A percentile compares a stretch with the other conserved stretches of the same genome.
phyloP scores from a whole-genome alignment of 371 early-diverging fungal genomes.

The Actinomortierella wolfii region DNA sequence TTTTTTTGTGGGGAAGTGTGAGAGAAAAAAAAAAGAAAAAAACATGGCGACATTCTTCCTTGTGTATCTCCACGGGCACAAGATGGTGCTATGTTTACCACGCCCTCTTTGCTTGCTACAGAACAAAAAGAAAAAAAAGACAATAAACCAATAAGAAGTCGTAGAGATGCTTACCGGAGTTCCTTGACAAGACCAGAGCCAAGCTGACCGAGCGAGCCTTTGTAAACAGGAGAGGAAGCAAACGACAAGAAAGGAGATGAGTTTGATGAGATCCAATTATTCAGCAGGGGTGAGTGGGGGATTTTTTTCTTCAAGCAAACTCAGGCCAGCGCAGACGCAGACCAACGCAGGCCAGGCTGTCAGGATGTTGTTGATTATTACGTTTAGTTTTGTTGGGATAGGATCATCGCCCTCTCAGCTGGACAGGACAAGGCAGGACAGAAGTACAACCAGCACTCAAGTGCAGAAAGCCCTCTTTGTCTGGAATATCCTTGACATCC shows the following conservation, averaged over 20 bases:
- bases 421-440: no score
- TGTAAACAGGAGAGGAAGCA: neutral
- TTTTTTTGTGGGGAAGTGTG: neutral
- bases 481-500: no score
- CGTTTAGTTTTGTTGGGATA: neutral
- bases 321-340: constrained; percentile 5
- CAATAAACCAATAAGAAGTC: constrained; percentile 30
- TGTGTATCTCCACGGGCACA: no score
- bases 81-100: no score
- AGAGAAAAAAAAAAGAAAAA: neutral
- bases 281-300: neutral
- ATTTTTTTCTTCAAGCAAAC: no score
- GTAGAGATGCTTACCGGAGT: constrained; percentile 36
- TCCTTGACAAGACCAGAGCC: constrained; percentile 61
- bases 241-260: neutral
- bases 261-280: neutral
- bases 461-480: no score
- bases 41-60: no score
- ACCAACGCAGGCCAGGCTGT: constrained; percentile 5
- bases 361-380: no score
- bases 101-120: neutral
- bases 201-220: constrained; percentile 58
- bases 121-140: neutral
- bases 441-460: no score
- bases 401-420: no score